Evolutionary conservation across 257 asterid genomes (phyloP).

Genomic region (Pogostemon cablin): DNA sequence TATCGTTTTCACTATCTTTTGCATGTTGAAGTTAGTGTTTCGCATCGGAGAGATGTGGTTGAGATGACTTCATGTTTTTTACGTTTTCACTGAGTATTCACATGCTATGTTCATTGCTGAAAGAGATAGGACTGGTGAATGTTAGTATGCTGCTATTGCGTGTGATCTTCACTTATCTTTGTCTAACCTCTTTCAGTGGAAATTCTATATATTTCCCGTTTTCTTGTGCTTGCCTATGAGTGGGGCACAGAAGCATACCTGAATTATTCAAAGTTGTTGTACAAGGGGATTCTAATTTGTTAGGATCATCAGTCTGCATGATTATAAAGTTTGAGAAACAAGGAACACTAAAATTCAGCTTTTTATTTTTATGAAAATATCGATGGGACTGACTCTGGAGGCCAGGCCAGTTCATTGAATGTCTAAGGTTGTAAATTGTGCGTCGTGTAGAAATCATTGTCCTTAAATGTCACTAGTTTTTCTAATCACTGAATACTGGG

Average conservation of each 20-base stretch:
- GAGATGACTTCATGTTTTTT: no score
- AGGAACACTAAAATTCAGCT: not conserved
- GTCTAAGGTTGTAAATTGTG: not conserved
- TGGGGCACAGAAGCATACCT: no score
- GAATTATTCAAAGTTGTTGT: not conserved
- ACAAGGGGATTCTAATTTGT: slow-evolving; percentile 21
- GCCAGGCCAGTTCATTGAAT: not conserved
- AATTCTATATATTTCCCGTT: not conserved
- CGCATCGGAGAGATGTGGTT: not conserved
- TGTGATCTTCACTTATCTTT: not conserved
- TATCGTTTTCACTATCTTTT: not conserved
- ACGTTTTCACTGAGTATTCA: no score
- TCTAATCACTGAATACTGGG: not conserved
- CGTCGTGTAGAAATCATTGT: slow-evolving; percentile 1
- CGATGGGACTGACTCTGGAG: slow-evolving; percentile 5
- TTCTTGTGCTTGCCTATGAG: slow-evolving; percentile 6
- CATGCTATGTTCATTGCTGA: no score
- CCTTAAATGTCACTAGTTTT: no score
- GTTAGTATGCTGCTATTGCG: not conserved
- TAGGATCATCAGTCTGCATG: not conserved
- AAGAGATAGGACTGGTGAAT: no score
- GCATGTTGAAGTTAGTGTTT: not conserved
- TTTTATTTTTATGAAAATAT: not conserved
- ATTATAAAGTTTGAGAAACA: not conserved
- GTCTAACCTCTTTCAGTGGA: not conserved